Evolutionary conservation across 2,329 filamentous ascomycete genomes (phyloP), one percentile per base, ranked within the genome.

Genomic region (Fusarium tricinctum): DNA sequence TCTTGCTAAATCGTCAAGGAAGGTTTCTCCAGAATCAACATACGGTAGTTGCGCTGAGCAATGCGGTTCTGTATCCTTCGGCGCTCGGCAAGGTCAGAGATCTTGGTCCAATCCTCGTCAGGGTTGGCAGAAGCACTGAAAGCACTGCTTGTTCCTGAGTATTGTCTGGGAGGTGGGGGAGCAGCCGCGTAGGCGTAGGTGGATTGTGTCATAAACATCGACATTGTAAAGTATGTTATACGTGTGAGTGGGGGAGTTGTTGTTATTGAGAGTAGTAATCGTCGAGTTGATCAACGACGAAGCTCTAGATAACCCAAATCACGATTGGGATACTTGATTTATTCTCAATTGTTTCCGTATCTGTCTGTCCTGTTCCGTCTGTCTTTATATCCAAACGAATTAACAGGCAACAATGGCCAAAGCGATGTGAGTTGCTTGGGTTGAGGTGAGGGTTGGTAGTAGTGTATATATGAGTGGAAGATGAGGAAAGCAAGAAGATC

Each of bases 91-190:
- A 98, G 90, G 80, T 98, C 95, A 59, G 95, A 97, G 79, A 98
- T 97, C 88, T 97, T 97, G 78, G 95, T 97, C 95, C 95, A 98
- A 83, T 98, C 95, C 83, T 98, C 95, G 77, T 97, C 94, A 56
- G 95, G 92, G 79, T 97, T 97, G 74, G 94, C 95, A 69, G 93
- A 97, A 75, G 91, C 92, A 82, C 93, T 97, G 85, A 97, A 97
- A 73, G 95, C 95, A 82, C 93, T 97, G 83, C 93, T 97, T 66
- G 92, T 97, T 78, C 90, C 86, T 40, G 88, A 85, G 74, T 91
- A 90, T 77, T 93, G 90, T 78, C 91, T 88, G 51, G 89, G 85
- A 56, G 83, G 74, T 69, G 64, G 75, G 55, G 73, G 74, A 63
- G 70, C 66, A 47, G 73, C 67, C 56, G 72, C 69, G 69, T 78